A percentile compares a stretch with the other conserved stretches of the same genome.
Evolutionary conservation across 495 filamentous ascomycete species (phyloP).

Genomic region (Umbilicaria muhlenbergii): DNA sequence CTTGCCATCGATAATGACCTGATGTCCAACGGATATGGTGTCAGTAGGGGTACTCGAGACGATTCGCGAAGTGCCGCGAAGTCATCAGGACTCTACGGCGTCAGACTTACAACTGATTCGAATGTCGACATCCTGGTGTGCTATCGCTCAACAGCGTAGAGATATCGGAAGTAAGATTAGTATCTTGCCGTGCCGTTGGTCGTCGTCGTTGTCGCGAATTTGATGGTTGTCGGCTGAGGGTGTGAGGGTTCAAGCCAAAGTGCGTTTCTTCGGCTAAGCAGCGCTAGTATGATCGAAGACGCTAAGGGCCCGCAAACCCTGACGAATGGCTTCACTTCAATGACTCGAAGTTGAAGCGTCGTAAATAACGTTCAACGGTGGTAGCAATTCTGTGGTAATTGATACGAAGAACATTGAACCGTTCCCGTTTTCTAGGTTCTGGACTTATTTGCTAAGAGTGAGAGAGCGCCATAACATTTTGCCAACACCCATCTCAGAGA

Average conservation of each 20-base stretch:
- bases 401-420: too few relatives aligned
- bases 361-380: too few relatives aligned
- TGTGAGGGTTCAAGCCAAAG: slow-evolving; percentile 5
- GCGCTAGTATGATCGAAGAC: background rate
- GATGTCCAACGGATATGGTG: slow-evolving; percentile 10
- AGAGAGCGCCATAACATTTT: too few relatives aligned
- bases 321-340: too few relatives aligned
- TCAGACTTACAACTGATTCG: slow-evolving; percentile 80
- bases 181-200: slow-evolving; percentile 25
- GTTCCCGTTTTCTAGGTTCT: too few relatives aligned
- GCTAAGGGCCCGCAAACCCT: too few relatives aligned
- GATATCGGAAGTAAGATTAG: slow-evolving; percentile 24
- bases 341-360: too few relatives aligned
- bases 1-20: slow-evolving; percentile 99
- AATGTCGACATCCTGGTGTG: slow-evolving; percentile 89
- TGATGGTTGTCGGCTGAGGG: slow-evolving; percentile 28
- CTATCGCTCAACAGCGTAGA: slow-evolving; percentile 24
- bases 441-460: too few relatives aligned
- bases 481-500: too few relatives aligned
- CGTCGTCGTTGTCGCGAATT: slow-evolving; percentile 33
- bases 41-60: background rate
- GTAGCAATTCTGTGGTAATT: too few relatives aligned
- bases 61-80: slow-evolving; percentile 3
- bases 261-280: slow-evolving; percentile 8
- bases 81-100: slow-evolving; percentile 3